Percentiles rank a stretch among this genome's conserved stretches.
Evolutionary conservation across 148 eudicot species (phyloP).

Genomic region (Talinum fruticosum): DNA sequence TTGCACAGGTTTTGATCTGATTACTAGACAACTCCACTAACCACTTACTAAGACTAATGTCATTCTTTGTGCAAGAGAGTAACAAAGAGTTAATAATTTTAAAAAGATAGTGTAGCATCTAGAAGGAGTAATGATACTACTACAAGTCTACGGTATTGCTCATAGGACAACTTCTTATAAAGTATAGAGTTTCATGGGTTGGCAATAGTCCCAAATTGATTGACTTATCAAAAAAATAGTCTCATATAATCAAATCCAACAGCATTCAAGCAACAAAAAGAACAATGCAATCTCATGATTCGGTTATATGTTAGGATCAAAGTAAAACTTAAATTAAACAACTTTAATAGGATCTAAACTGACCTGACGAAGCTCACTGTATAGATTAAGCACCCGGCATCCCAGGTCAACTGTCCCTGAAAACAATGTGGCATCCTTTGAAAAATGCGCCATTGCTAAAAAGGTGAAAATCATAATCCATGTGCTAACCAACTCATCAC

Average conservation of each 20-base stretch:
- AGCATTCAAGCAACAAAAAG: neutral
- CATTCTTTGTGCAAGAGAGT: neutral
- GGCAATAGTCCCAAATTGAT: neutral
- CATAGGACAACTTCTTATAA: neutral
- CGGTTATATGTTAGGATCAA: neutral
- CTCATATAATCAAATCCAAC: neutral
- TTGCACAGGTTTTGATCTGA: neutral
- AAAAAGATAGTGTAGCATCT: neutral
- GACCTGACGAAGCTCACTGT: conserved; percentile 96
- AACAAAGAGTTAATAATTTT: neutral
- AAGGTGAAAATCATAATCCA: conserved; percentile 71
- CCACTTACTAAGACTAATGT: neutral
- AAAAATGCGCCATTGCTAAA: conserved; percentile 41
- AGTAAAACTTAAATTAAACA: conserved; percentile 2
- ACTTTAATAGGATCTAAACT: conserved; percentile 19
- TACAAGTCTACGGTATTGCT: neutral
- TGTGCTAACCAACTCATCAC: conserved; percentile 67
- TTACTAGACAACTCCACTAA: neutral
- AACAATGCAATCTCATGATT: neutral
- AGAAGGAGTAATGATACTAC: neutral
- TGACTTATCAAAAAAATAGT: too few relatives aligned
- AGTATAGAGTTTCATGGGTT: neutral
- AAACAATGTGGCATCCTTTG: conserved; percentile 35
- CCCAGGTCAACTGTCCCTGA: conserved; percentile 59
- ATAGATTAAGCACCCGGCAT: conserved; percentile 69